Percentiles rank a stretch among this genome's conserved stretches.
These are phyloP conservation scores for Myxozyma mucilagina DNA, from an alignment of 805 yeast genomes.

Conservation along the genomic window DNA sequence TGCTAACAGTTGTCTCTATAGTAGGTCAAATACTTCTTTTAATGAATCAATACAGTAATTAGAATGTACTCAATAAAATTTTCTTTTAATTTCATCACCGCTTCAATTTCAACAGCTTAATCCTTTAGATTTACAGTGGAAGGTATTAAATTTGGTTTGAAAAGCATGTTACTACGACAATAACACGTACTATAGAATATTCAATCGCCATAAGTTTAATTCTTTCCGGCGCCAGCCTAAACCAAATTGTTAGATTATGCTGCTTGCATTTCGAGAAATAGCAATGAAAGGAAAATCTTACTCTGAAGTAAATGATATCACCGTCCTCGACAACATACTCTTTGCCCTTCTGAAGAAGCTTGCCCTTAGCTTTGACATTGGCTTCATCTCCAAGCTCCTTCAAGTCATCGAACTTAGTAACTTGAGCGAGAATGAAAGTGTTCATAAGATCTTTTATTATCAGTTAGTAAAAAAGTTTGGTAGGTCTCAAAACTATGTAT, in stretches of 20 bases:
- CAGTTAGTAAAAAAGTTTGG: not conserved
- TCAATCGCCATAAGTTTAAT: constrained; percentile 37
- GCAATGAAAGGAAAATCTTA: not conserved
- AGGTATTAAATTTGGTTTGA: not conserved
- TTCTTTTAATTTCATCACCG: no score
- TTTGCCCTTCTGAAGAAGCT: constrained; percentile 87
- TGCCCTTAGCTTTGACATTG: constrained; percentile 83
- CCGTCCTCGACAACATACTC: constrained; percentile 94
- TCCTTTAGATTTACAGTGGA: no score
- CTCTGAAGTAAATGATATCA: constrained; percentile 86
- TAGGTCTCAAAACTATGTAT: no score
- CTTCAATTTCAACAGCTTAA: no score
- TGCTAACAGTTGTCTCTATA: no score
- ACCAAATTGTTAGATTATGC: not conserved
- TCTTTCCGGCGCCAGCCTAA: constrained; percentile 81
- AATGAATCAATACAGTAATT: no score
- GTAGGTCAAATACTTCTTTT: no score
- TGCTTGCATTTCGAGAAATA: not conserved
- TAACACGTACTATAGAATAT: not conserved
- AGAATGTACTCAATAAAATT: no score
- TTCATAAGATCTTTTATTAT: constrained; percentile 67
- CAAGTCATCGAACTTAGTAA: constrained; percentile 81
- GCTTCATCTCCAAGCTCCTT: constrained; percentile 77
- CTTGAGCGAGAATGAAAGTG: constrained; percentile 92
- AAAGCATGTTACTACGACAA: not conserved